Base-by-base conservation (phyloP, 2,329 filamentous ascomycete species). In the Geosmithia putterillii region DNA sequence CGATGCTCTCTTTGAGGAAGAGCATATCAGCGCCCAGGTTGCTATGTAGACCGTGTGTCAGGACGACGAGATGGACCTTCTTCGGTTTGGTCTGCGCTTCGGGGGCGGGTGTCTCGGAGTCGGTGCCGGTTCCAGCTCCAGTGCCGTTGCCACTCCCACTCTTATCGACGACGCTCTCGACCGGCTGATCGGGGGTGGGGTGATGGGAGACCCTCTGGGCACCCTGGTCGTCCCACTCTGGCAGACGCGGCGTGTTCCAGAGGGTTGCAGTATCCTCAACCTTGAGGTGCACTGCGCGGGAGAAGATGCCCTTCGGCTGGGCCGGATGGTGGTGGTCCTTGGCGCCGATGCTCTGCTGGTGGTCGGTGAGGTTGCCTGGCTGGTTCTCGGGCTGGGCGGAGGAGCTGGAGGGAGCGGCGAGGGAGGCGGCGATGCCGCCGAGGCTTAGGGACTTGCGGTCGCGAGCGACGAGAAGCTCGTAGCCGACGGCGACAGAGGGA, bases 21-120 rank as follows among this genome's bases (percentile, higher is more conserved):
- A 98, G 70, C 92, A 98, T 95, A 59, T 98, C 92, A 19, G 88
- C 85, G 5, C 92, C 87, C 12, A 95, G 71, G 59, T 98, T 98
- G 62, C 90, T 95, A 61, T 98, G 92, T 49, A 98, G 63, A 0
- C 92, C 92, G 64, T 98, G 92, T 0, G 92, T 96, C 41, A 98
- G 65, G 28, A 98, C 72, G 20, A 98, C 92, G 37, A 98, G 68
- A 58, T 98, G 92, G 2, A 98, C 71, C 50, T 83, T 90, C 63
- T 86, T 87, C 51, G 74, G 73, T 57, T 80, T 83, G 20, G 53
- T 41, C 38, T 52, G 54, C 46, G 54, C 57, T 46, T 52, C 44
- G 32, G 58, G 53, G 28, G 5, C 28, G 10, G 28, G 28, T 12
- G 23, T 25, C 23, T 32, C 15, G 5, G 5, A 9, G 10, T 9